Evolutionary conservation across 352 stramenopile genomes (phyloP), one percentile per base, ranked within the genome.

Genomic region (Phytophthora macrochlamydospora): DNA sequence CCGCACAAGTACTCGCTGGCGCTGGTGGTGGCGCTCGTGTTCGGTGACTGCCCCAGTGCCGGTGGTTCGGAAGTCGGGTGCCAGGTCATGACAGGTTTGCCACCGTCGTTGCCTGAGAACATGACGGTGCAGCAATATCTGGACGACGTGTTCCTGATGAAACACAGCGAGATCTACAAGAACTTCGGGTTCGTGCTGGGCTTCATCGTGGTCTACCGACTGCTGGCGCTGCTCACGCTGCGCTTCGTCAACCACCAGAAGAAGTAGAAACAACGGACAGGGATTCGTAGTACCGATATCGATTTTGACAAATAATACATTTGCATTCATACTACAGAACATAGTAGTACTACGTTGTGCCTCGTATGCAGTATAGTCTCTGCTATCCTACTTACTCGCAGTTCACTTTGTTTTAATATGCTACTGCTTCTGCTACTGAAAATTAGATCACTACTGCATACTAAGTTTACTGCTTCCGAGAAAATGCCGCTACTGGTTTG

Each of bases 191-290:
- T 83, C 42, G 32, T 67, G 1, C 14, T 80, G 1, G 64, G 33
- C 18, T 68, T 75, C 56, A 75, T 83, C 13, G 49, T 78, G 14
- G 0, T 76, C 13, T 71, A 58, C 18, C 64, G 64, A 5, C 2
- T 76, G 14, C 28, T 80, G 7, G 62, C 38, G 1, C 59, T 71
- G n/a, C 24, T 74, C 35, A 37, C 49, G 3, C 18, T 67, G 35
- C 75, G 51, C 51, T 80, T 52, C 50, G 67, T 67, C 8, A 80
- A 78, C 42, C 69, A 76, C 30, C 75, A 83, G 37, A 80, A 83
- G 56, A 69, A 62, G 52, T 79, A 45, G 18, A 24, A 24, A 24
- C 18, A 24, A 24, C 18, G 18, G 18, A 24, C 18, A 24, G 18
- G 18, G 18, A 24, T 24, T 24, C 18, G 18, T 24, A 24, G 18